Evolutionary conservation across 768 basidiomycete species (phyloP), one percentile per base, ranked within the genome.

Genomic region (Collybiopsis luxurians): DNA sequence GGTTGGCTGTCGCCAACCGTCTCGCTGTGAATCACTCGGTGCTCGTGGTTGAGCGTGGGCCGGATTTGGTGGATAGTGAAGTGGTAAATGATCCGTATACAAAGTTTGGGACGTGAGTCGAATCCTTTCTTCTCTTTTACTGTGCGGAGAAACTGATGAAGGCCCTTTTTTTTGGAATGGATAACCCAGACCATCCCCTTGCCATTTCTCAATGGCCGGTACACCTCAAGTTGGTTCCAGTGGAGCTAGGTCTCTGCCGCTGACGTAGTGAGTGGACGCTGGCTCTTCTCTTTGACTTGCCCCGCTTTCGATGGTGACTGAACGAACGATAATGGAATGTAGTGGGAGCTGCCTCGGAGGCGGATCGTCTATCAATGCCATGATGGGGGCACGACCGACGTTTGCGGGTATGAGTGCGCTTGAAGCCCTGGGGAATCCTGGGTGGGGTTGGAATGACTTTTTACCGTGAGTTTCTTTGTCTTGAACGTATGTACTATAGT

Each of bases 381-480:
- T 58, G 50, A 57, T 63, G 40, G 68, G 67, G 30, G 64, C 68
- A 17, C 40, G 59, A 47, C 59, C 59, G 2, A 60, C 60, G 51
- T 60, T 60, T 28, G 59, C 59, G 0, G 59, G 59, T 1, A 60
- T 57, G 59, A 57, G 24, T 15, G 58, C 58, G 3, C 12, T 61
- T 23, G 59, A 62, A 57, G 61, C 61, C 1, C 59, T 62, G 1
- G 61, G 61, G 12, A 61, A 57, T 36, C 62, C 64, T 6, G 60
- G 64, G 9, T 73, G 72, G 71, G 67, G 63, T 30, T 73, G 71
- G 71, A 64, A 69, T 24, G 62, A 63, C 21, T 65, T 72, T 53
- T 67, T 62, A 38, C 59, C 61, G 61, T 60, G 26, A 40, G 61
- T 49, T n/a, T n/a, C n/a, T n/a, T n/a, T n/a, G n/a, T n/a, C n/a